phyloP scores from a whole-genome alignment of 2,329 filamentous ascomycete species.

The Penicillium paneum region DNA sequence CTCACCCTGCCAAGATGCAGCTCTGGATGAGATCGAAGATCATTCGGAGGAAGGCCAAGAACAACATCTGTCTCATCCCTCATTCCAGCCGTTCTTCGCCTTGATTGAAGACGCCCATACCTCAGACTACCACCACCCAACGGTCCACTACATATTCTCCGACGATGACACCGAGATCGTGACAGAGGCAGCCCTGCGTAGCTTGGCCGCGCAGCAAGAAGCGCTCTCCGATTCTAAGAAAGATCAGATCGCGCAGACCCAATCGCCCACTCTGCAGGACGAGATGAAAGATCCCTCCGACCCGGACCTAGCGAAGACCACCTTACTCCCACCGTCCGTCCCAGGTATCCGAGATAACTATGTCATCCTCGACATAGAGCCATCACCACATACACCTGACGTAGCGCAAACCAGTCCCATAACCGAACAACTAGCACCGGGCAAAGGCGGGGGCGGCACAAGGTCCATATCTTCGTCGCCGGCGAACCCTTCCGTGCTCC shows the following conservation, averaged over 20 bases:
- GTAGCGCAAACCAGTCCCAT: background rate
- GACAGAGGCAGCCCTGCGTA: constrained; percentile 60
- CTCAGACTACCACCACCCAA: constrained; percentile 74
- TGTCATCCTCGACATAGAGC: constrained; percentile 55
- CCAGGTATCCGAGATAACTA: constrained; percentile 54
- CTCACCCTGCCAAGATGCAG: constrained; percentile 8
- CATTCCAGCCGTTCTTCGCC: constrained; percentile 79
- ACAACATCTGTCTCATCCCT: constrained; percentile 33
- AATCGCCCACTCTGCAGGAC: constrained; percentile 3
- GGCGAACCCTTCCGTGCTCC: constrained; percentile 3
- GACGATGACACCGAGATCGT: constrained; percentile 83
- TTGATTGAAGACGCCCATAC: constrained; percentile 74
- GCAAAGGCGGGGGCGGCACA: constrained; percentile 3
- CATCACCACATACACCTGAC: constrained; percentile 7
- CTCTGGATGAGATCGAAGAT: constrained; percentile 1
- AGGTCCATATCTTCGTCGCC: constrained; percentile 27
- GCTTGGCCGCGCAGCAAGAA: constrained; percentile 49
- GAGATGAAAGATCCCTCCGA: constrained; percentile 21
- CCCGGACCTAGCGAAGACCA: constrained; percentile 18
- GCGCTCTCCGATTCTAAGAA: constrained; percentile 23
- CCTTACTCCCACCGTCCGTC: constrained; percentile 47
- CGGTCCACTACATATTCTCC: constrained; percentile 86
- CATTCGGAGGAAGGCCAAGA: constrained; percentile 14
- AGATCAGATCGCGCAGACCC: constrained; percentile 13
- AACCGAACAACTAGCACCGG: background rate